Conservation (phyloP, 1,284 basidiomycete species). For the Puccinia horiana region DNA sequence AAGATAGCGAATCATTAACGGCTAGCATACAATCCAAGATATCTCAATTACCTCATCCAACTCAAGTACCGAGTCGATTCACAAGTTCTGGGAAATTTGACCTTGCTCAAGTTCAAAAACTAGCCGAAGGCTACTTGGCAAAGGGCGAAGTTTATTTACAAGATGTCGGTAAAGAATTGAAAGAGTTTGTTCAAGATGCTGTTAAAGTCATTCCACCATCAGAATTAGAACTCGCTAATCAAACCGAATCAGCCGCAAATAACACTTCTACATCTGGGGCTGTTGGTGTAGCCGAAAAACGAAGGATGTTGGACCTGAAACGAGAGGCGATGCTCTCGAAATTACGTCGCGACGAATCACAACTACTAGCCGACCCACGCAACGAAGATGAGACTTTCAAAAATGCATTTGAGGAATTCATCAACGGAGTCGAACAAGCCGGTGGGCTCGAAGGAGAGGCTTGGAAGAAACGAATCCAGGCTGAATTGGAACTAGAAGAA, state of each 20-base stretch:
- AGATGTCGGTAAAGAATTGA: constrained; percentile 40
- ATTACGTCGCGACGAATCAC: constrained; percentile 16
- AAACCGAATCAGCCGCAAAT: background rate
- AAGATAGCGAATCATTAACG: constrained; percentile 24
- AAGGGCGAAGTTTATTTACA: constrained; percentile 35
- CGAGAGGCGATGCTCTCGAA: constrained; percentile 23
- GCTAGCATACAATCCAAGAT: constrained; percentile 16
- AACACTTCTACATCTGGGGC: background rate
- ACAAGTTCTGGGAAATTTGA: constrained; percentile 10
- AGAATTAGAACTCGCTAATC: background rate
- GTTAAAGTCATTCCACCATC: constrained; percentile 38
- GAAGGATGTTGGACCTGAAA: constrained; percentile 15
- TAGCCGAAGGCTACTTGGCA: constrained; percentile 34
- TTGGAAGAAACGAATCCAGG: constrained; percentile 21
- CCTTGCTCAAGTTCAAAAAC: constrained; percentile 37
- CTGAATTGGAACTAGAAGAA: constrained; percentile 2
- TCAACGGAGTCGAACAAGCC: background rate
- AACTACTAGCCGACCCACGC: constrained; percentile 1
- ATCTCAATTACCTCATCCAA: constrained; percentile 17
- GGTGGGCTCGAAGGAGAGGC: constrained; percentile 37
- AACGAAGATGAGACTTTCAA: background rate
- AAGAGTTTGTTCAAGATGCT: constrained; percentile 31
- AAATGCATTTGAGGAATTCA: constrained; percentile 7
- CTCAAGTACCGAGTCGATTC: background rate
- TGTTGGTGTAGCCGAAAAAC: constrained; percentile 5